These are phyloP conservation scores for Prunus persica DNA, from an alignment of 306 rosid species.

Conservation along the genomic window Prunus_persica_NCBIv2 NC_034015.1:1240501-1241000, in stretches of 20 bases:
- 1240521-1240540: not conserved
- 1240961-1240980: too few species aligned
- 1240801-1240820: not conserved
- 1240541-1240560: not conserved
- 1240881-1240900: not conserved
- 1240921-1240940: not conserved
- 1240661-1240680: not conserved
- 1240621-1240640: constrained; percentile 9
- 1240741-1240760: not conserved
- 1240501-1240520: not conserved
- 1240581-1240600: not conserved
- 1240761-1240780: not conserved
- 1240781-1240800: constrained; percentile 12
- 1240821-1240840: not conserved
- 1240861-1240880: not conserved
- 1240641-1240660: constrained; percentile 11
- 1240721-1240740: not conserved
- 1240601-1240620: not conserved
- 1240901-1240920: too few species aligned
- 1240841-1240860: not conserved
- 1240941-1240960: too few species aligned
- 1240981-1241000: too few species aligned
- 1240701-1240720: not conserved
- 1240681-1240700: not conserved
- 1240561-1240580: not conserved